A percentile compares a stretch with the other conserved stretches of the same genome.
Evolutionary conservation across 306 rosid genomes (phyloP).

Genomic region (Corylus heterophylla): DNA sequence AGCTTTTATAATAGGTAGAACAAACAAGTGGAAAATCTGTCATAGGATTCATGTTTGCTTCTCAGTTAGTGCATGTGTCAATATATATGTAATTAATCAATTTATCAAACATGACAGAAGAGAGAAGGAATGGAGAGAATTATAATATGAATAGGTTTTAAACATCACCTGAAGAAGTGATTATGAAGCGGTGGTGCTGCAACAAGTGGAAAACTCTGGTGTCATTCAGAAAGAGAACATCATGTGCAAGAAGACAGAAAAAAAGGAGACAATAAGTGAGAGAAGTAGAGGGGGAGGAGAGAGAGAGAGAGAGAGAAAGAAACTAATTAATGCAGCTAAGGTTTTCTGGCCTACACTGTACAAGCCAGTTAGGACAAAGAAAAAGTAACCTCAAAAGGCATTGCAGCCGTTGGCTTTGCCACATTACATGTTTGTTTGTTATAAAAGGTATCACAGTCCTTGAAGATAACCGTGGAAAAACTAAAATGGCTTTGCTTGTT

Average conservation of each 20-base stretch:
- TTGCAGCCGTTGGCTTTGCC: constrained; percentile 41
- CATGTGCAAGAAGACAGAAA: not conserved
- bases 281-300: not conserved
- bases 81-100: too few species aligned
- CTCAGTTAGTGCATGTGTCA: too few species aligned
- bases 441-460: constrained; percentile 20
- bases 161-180: not conserved
- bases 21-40: too few species aligned
- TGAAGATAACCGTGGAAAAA: constrained; percentile 22
- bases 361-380: constrained; percentile 57
- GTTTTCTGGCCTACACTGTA: constrained; percentile 31
- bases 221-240: not conserved
- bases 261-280: not conserved
- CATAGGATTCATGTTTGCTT: too few species aligned
- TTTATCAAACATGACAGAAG: too few species aligned
- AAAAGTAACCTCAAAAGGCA: constrained; percentile 47
- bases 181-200: not conserved
- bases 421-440: constrained; percentile 35
- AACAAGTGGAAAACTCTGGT: not conserved
- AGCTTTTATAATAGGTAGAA: too few species aligned
- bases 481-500: constrained; percentile 30
- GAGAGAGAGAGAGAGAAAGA: not conserved
- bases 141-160: not conserved
- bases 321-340: constrained; percentile 28
- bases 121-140: not conserved